Percentiles rank a stretch among this genome's conserved stretches.
phyloP scores from a whole-genome alignment of 805 yeast genomes.

The Saturnispora quitensis region DNA sequence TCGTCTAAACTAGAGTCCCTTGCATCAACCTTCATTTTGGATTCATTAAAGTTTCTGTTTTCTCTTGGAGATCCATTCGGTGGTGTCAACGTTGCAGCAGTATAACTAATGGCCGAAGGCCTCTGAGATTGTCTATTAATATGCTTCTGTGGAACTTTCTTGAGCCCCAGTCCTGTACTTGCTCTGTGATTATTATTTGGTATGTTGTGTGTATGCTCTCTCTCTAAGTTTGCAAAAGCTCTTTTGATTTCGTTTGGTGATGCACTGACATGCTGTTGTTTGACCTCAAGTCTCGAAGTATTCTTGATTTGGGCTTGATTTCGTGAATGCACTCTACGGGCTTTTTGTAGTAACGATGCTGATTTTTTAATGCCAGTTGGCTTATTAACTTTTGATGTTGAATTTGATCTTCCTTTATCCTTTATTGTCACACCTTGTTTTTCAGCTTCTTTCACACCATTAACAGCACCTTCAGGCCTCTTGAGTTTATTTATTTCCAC shows the following conservation, averaged over 20 bases:
- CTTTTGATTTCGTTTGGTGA: constrained; percentile 1
- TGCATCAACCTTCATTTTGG: not conserved
- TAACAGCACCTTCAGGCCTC: not conserved
- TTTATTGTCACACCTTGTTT: not conserved
- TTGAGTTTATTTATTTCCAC: too few relatives aligned
- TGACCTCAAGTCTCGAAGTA: not conserved
- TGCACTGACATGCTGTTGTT: not conserved
- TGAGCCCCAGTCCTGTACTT: not conserved
- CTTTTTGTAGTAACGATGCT: constrained; percentile 4
- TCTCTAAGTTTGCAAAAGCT: constrained; percentile 1
- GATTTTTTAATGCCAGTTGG: not conserved
- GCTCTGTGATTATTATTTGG: not conserved
- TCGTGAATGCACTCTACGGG: constrained; percentile 3
- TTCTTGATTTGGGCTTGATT: constrained; percentile 6
- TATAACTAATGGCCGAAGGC: not conserved
- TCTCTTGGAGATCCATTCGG: not conserved
- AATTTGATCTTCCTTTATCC: not conserved
- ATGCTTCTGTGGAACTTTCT: not conserved
- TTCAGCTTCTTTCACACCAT: not conserved
- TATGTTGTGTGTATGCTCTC: not conserved
- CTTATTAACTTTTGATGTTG: not conserved
- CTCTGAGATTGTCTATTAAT: not conserved
- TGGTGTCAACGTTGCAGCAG: not conserved
- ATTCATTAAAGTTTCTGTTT: not conserved
- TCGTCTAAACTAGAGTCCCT: not conserved